phyloP scores from a whole-genome alignment of 2,329 filamentous ascomycete genomes.

The Epichloe sibirici region DNA sequence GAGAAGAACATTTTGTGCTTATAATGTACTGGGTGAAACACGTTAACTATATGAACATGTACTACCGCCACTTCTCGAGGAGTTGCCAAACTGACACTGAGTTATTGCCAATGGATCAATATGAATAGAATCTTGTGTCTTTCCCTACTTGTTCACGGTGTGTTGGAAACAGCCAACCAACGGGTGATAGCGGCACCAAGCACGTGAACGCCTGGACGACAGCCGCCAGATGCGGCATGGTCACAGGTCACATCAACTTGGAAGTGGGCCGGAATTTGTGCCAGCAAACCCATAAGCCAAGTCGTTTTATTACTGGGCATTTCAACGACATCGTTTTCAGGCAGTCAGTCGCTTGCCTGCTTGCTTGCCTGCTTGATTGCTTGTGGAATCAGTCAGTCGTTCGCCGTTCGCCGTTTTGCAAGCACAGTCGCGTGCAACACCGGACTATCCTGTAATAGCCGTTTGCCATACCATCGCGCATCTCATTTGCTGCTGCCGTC shows the following conservation, averaged over 20 bases:
- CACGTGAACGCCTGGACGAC: too few species aligned
- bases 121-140: too few species aligned
- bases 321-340: background rate
- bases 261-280: background rate
- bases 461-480: background rate
- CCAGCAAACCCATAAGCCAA: background rate
- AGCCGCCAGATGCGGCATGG: background rate
- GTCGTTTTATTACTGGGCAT: background rate
- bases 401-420: background rate
- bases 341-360: background rate
- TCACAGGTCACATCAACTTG: background rate
- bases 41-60: too few species aligned
- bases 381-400: background rate
- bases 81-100: too few species aligned
- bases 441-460: background rate
- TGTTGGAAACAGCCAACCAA: too few species aligned
- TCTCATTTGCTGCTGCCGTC: background rate
- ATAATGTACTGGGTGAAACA: too few species aligned
- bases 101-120: too few species aligned
- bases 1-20: too few species aligned
- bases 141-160: too few species aligned
- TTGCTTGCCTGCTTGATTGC: background rate
- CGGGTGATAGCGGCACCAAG: background rate
- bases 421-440: background rate
- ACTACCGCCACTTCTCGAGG: too few species aligned